Evolutionary conservation across 257 asterid species (phyloP), one percentile per base, ranked within the genome.

Genomic region (Nicotiana attenuata): DNA sequence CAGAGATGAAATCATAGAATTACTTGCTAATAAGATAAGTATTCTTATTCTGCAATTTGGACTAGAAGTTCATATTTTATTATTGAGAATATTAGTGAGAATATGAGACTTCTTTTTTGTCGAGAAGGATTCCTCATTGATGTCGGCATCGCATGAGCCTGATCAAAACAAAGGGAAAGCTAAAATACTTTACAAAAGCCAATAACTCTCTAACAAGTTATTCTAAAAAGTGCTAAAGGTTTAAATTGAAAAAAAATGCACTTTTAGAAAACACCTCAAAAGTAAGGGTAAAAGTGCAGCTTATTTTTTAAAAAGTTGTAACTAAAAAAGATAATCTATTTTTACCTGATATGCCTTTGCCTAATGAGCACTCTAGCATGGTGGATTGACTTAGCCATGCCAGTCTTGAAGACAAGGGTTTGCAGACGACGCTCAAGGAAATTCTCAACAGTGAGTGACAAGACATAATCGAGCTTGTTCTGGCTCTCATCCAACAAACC

Each of bases 351-450:
- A 81, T 94, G 98, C 89, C 91, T 94, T 82, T 94, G 97, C 88
- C 97, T 90, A 83, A 94, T 94, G 61, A 94, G 94, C 68, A 92
- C 97, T 71, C 98, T 87, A 3, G 98, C 97, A 85, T 94, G 98
- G 89, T 94, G 97, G 81, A 94, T 94, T 17, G 97, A 94, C 89
- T 92, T 94, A 1, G 97, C 97, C 97, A 91, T 91, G 26, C 98
- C 97, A 26, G 97, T 92, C 97, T 93, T 93, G 82, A 94, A 94
- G 55, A 94, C 97, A 16, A 88, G 93, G 4, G 98, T 94, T 61
- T 94, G 98, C 56, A 94, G 95, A 59, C 97, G 96, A 26, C 98
- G 96, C 83, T 94, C 98, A 55, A 94, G 95, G 80, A 94, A 94
- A 86, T 90, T 94, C 85, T 94, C 98, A 5, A 94, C 97, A 15